These are phyloP conservation scores for Aspergillus olivimuriae DNA, from an alignment of 495 filamentous ascomycete genomes.

Conservation along the genomic window DNA sequence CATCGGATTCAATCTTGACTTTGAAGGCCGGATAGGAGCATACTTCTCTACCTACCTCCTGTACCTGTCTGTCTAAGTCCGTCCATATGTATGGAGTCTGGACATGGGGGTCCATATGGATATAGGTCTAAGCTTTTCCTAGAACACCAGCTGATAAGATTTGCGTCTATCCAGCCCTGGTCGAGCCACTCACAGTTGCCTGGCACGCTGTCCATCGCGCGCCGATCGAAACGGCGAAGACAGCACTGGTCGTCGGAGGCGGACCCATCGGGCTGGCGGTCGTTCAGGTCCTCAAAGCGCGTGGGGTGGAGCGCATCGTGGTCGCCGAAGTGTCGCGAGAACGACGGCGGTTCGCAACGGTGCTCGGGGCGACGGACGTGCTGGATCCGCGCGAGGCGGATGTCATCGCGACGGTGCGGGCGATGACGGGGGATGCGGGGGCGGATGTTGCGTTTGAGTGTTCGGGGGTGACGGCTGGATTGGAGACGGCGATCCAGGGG, in stretches of 20 bases:
- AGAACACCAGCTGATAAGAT: slow-evolving; percentile 14
- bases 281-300: slow-evolving; percentile 49
- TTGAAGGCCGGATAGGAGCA: too few species aligned
- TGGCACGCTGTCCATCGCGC: slow-evolving; percentile 59
- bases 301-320: slow-evolving; percentile 45
- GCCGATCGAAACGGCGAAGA: slow-evolving; percentile 42
- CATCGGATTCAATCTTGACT: too few species aligned
- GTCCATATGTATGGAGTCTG: too few species aligned
- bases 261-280: slow-evolving; percentile 60
- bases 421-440: slow-evolving; percentile 43
- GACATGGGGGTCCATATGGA: too few species aligned
- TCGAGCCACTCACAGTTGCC: slow-evolving; percentile 58
- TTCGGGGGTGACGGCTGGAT: slow-evolving; percentile 47
- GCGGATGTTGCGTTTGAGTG: slow-evolving; percentile 52
- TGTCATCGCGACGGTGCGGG: slow-evolving; percentile 36
- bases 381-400: slow-evolving; percentile 51
- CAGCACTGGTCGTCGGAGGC: slow-evolving; percentile 51
- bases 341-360: slow-evolving; percentile 42
- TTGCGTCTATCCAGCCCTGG: slow-evolving; percentile 34
- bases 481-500: slow-evolving; percentile 44
- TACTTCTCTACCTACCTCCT: too few species aligned
- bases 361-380: slow-evolving; percentile 49
- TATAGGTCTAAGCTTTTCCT: too few species aligned
- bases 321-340: slow-evolving; percentile 46
- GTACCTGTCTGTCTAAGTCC: too few species aligned